Percentiles rank a stretch among this genome's conserved stretches.
Evolutionary conservation across 805 yeast genomes (phyloP).

Genomic region (Kuraishia borneana): DNA sequence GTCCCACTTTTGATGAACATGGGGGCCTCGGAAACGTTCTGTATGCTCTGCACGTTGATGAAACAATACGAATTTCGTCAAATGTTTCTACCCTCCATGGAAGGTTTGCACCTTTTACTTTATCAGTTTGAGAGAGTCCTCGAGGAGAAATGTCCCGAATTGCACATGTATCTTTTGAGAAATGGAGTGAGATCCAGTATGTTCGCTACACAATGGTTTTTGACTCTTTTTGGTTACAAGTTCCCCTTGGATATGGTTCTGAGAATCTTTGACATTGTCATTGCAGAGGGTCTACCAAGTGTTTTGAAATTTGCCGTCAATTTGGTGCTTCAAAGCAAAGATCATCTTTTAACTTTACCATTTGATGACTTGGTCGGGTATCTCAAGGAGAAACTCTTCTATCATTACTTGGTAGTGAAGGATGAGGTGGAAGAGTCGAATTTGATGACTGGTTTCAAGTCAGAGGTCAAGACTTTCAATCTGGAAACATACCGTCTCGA

Average conservation of each 20-base stretch:
- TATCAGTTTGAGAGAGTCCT: constrained; percentile 86
- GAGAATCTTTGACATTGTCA: constrained; percentile 77
- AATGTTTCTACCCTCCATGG: constrained; percentile 82
- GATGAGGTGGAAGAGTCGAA: constrained; percentile 8
- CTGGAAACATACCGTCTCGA: constrained; percentile 46
- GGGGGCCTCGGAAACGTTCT: constrained; percentile 77
- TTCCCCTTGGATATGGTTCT: constrained; percentile 85
- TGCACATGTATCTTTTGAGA: constrained; percentile 65
- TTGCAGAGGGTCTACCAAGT: constrained; percentile 87
- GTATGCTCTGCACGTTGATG: constrained; percentile 74
- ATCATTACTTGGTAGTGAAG: constrained; percentile 40
- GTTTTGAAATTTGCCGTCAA: constrained; percentile 77
- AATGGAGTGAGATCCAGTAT: constrained; percentile 87
- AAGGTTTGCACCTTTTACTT: constrained; percentile 73
- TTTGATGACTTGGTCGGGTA: constrained; percentile 73
- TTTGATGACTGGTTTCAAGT: constrained; percentile 3
- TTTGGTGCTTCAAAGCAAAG: constrained; percentile 60
- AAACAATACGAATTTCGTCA: constrained; percentile 71
- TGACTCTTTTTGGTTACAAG: constrained; percentile 89
- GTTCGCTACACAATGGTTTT: constrained; percentile 98
- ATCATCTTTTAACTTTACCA: constrained; percentile 41
- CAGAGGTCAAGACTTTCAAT: constrained; percentile 6
- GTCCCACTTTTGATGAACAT: constrained; percentile 78
- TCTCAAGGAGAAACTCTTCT: constrained; percentile 72
- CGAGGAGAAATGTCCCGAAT: constrained; percentile 63